Base-by-base conservation (phyloP, 176 grass and related monocot genomes). In the Paspalum notatum region DNA sequence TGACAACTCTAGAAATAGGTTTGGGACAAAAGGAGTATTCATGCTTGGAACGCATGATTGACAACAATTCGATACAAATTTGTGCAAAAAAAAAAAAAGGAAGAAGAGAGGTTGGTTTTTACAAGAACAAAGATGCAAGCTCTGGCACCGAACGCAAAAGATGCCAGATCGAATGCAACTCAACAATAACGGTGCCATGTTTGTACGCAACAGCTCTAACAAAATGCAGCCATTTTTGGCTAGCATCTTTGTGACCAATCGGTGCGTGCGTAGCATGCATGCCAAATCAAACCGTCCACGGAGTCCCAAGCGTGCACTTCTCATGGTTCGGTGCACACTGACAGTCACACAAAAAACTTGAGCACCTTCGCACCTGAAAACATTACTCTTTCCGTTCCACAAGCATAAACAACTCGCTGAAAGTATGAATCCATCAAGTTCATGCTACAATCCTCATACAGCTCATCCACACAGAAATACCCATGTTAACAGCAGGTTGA, bases 301-400 rank as follows among this genome's bases (percentile, higher is more conserved):
- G 71, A 52, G 45, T 62, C 32, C 54, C n/a, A 50, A 25, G 65
- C 74, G 65, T 77, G 82, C 63, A 84, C 72, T 13, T 32, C 9
- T 26, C 46, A 20, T 82, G 11, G 24, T 45, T 64, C 15, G n/a
- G 25, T n/a, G 78, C 16, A n/a, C 38, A 32, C 32, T 3, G 32
- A 32, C 32, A 32, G 32, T 32, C 32, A 45, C 3, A 39, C 12
- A 32, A 20, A 32, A 12, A 45, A 58, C 48, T 21, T 55, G 16
- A 75, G 40, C 49, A 12, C 47, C 9, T 83, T 75, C 11, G 71
- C 61, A 76, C 13, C 49, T 17, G 49, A 40, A 40, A 57, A 38
- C n/a, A 46, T 56, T 21, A 56, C 54, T 38, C 25, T 59, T 20
- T 50, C 11, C 50, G 43, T 51, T 17, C 12, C 8, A 72, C 58